Conservation (phyloP, 495 filamentous ascomycete species). For the Hypomontagnella monticulosa region DNA sequence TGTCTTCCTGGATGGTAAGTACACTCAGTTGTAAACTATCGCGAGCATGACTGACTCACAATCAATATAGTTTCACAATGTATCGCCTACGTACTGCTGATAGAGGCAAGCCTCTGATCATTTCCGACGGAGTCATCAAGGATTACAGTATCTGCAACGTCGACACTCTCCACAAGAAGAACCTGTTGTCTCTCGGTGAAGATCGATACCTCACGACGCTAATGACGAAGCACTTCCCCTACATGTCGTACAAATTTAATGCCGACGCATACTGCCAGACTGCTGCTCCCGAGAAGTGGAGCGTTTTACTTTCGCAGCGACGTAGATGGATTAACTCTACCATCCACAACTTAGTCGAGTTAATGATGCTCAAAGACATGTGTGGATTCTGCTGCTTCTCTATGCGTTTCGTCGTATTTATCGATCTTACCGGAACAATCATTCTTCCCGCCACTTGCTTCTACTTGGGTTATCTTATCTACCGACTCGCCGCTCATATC, state of each 20-base stretch:
- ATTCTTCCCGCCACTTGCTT: constrained; percentile 91
- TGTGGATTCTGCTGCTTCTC: constrained; percentile 99
- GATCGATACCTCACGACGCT: constrained; percentile 97
- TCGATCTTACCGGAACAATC: constrained; percentile 93
- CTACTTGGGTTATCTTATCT: constrained; percentile 91
- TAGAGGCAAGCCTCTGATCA: constrained; percentile 89
- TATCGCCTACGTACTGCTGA: constrained; percentile 95
- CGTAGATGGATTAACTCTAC: constrained; percentile 99
- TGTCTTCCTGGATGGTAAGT: constrained; percentile 98
- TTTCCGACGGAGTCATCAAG: constrained; percentile 82
- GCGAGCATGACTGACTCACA: constrained; percentile 44
- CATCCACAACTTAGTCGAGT: constrained; percentile 91
- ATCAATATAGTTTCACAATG: constrained; percentile 86
- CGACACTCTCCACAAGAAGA: constrained; percentile 99
- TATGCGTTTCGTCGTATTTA: constrained; percentile 97
- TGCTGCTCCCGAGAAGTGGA: constrained; percentile 92
- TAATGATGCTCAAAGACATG: constrained; percentile 87
- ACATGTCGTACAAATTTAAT: constrained; percentile 96
- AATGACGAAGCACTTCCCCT: constrained; percentile 97
- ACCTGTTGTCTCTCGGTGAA: constrained; percentile 91
- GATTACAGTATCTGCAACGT: constrained; percentile 90
- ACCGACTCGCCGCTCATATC: constrained; percentile 72
- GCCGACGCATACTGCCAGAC: constrained; percentile 92
- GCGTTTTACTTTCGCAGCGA: constrained; percentile 90
- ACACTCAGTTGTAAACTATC: neutral